phyloP scores from a whole-genome alignment of 2,329 filamentous ascomycete genomes.

The Trichoderma atrobrunneum region DNA sequence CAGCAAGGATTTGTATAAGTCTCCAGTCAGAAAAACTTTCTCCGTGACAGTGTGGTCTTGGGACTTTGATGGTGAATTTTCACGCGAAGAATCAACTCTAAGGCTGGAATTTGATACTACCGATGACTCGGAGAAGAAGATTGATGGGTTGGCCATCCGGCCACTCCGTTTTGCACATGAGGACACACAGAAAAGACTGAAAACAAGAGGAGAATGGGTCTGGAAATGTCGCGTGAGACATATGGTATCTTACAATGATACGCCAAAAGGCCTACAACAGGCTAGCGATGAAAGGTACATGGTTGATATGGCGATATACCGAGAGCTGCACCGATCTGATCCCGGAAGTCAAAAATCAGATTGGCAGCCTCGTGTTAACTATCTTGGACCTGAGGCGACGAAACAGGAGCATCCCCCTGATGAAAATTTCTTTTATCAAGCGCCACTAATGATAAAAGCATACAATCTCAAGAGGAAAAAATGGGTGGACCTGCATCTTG shows the following conservation, averaged over 20 bases:
- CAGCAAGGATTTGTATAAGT: no score
- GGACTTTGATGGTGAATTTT: no score
- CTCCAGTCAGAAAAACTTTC: no score
- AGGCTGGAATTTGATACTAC: not conserved
- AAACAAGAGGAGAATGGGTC: not conserved
- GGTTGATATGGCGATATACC: not conserved
- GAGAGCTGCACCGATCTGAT: no score
- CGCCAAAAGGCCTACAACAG: accelerated
- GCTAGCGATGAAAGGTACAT: not conserved
- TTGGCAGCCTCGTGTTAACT: no score
- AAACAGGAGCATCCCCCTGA: not conserved
- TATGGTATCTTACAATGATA: not conserved
- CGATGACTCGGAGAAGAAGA: not conserved
- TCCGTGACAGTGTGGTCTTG: no score
- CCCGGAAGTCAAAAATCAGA: no score
- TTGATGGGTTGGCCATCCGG: not conserved
- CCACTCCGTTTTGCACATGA: not conserved
- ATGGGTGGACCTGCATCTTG: not conserved
- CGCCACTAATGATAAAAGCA: not conserved
- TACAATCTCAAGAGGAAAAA: not conserved
- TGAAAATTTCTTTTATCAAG: not conserved
- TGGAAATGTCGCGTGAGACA: not conserved
- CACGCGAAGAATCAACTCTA: no score
- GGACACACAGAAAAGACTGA: accelerated
- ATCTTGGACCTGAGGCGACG: not conserved